A percentile compares a stretch with the other conserved stretches of the same genome.
Evolutionary conservation across 2,329 filamentous ascomycete genomes (phyloP).

Genomic region (Fusarium sarcochroum): DNA sequence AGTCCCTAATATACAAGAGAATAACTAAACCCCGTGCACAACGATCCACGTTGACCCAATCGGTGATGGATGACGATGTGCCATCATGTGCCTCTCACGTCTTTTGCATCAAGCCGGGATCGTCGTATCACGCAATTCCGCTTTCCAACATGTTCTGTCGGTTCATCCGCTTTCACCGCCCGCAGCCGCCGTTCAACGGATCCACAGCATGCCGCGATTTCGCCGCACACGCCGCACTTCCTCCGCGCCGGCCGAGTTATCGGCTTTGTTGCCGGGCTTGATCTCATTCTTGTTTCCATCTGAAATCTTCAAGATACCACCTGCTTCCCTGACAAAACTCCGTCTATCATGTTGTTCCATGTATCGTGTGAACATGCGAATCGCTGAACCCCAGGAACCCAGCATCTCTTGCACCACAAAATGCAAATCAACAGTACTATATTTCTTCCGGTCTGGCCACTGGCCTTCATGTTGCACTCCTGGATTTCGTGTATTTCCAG

Average conservation of each 20-base stretch:
- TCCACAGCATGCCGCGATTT: conserved; percentile 45
- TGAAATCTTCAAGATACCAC: conserved; percentile 8
- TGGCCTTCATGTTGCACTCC: conserved; percentile 12
- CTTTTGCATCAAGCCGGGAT: conserved; percentile 32
- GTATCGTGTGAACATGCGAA: conserved; percentile 30
- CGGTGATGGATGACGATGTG: conserved; percentile 23
- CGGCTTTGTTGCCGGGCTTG: conserved; percentile 34
- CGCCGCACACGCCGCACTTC: conserved; percentile 45
- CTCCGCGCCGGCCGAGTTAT: conserved; percentile 41
- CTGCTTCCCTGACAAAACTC: conserved; percentile 27
- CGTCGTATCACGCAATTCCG: conserved; percentile 47
- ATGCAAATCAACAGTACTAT: conserved; percentile 5
- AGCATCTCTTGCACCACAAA: conserved; percentile 20
- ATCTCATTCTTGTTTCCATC: conserved; percentile 28
- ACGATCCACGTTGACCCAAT: conserved; percentile 17
- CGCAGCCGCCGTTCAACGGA: conserved; percentile 20
- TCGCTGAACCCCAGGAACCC: conserved; percentile 15
- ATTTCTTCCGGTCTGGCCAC: conserved; percentile 25
- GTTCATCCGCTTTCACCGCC: conserved; percentile 38
- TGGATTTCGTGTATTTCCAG: conserved; percentile 13
- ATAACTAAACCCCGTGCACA: background rate
- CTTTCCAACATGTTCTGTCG: conserved; percentile 30
- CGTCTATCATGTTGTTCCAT: conserved; percentile 33
- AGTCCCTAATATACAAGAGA: conserved; percentile 27
- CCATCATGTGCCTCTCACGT: conserved; percentile 28